These are phyloP conservation scores for Chenopodium quinoa DNA, from an alignment of 148 eudicot species.

Conservation along the genomic window DNA sequence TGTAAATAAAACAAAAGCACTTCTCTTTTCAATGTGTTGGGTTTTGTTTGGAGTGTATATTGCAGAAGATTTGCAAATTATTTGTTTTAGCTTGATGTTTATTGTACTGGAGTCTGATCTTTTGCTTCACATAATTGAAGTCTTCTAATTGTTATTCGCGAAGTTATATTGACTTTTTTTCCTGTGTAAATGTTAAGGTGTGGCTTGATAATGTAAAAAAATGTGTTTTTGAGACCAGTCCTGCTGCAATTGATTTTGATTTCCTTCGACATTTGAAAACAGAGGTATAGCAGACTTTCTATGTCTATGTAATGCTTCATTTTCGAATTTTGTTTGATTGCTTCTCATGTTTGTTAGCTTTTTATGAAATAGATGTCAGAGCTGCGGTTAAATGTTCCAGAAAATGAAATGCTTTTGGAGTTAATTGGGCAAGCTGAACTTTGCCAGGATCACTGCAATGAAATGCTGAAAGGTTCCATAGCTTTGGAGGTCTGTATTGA, in stretches of 20 bases:
- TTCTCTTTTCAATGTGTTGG: background rate
- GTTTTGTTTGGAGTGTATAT: background rate
- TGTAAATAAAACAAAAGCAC: background rate
- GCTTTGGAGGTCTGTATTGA: constrained; percentile 51
- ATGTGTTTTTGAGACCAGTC: constrained; percentile 53
- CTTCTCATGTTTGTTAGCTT: constrained; percentile 15
- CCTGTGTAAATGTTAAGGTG: constrained; percentile 32
- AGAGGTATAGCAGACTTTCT: constrained; percentile 46
- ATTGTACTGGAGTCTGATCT: background rate
- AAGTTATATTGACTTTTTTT: background rate
- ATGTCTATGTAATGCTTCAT: constrained; percentile 5
- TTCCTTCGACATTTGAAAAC: constrained; percentile 55
- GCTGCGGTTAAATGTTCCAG: constrained; percentile 63
- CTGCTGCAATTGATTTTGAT: constrained; percentile 61
- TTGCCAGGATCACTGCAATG: constrained; percentile 62
- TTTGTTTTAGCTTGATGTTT: background rate
- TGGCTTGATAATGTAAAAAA: constrained; percentile 62
- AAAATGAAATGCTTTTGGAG: constrained; percentile 56
- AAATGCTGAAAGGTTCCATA: constrained; percentile 58
- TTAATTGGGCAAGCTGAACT: constrained; percentile 52
- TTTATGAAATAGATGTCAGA: constrained; percentile 47
- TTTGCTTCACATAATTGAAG: background rate
- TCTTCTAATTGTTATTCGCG: background rate
- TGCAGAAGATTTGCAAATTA: background rate
- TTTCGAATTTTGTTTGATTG: background rate